phyloP scores from a whole-genome alignment of 805 yeast species.

The Yamadazyma paraphyllophila region DNA sequence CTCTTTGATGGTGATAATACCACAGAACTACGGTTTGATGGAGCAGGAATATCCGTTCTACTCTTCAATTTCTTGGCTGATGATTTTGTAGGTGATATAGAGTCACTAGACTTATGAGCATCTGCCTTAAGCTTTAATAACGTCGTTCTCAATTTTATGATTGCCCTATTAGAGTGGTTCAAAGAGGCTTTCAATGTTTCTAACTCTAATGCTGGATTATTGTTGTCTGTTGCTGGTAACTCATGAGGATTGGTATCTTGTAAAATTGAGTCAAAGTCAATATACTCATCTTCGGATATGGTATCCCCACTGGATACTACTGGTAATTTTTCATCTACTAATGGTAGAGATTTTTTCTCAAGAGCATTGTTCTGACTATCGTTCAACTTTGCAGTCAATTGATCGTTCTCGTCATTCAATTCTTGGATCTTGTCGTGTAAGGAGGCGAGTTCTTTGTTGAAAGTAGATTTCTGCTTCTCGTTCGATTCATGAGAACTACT shows the following conservation, averaged over 20 bases:
- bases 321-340: neutral
- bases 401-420: slow-evolving; percentile 69
- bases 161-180: slow-evolving; percentile 60
- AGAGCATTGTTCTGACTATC: neutral
- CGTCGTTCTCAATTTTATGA: slow-evolving; percentile 55
- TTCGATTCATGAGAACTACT: slow-evolving; percentile 40
- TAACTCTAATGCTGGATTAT: slow-evolving; percentile 51
- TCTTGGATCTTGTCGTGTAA: slow-evolving; percentile 53
- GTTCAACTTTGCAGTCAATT: slow-evolving; percentile 41
- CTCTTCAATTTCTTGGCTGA: slow-evolving; percentile 14
- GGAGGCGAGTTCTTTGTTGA: slow-evolving; percentile 44
- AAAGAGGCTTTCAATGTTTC: slow-evolving; percentile 67
- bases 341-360: neutral
- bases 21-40: slow-evolving; percentile 23
- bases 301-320: neutral
- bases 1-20: slow-evolving; percentile 35
- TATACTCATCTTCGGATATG: slow-evolving; percentile 29
- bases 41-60: slow-evolving; percentile 9
- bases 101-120: slow-evolving; percentile 22
- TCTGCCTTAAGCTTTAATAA: slow-evolving; percentile 41
- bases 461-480: slow-evolving; percentile 31
- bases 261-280: slow-evolving; percentile 33
- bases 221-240: slow-evolving; percentile 30
- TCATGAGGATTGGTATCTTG: slow-evolving; percentile 26
- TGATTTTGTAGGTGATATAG: slow-evolving; percentile 14